Percentiles rank a stretch among this genome's conserved stretches.
Evolutionary conservation across 495 filamentous ascomycete genomes (phyloP).

Genomic region (Aspergillus kassunensis): DNA sequence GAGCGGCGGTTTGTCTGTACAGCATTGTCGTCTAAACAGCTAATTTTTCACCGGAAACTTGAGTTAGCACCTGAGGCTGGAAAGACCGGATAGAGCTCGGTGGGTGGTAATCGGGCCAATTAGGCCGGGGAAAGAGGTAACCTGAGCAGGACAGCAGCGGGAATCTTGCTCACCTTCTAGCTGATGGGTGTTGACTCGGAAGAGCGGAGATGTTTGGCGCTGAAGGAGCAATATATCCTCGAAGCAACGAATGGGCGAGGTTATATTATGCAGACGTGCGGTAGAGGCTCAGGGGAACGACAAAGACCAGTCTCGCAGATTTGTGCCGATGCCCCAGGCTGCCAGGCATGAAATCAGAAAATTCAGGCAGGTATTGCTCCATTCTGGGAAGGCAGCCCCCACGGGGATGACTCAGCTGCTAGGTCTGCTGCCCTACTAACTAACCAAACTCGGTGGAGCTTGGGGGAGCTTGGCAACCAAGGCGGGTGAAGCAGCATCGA

Average conservation of each 20-base stretch:
- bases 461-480: too few species aligned
- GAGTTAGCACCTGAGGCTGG: slow-evolving; percentile 29
- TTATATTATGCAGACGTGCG: slow-evolving; percentile 41
- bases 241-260: slow-evolving; percentile 37
- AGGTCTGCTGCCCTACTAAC: slow-evolving; percentile 11
- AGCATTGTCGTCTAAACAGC: slow-evolving; percentile 43
- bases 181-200: slow-evolving; percentile 30
- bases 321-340: slow-evolving; percentile 30
- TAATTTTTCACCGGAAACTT: slow-evolving; percentile 31
- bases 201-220: slow-evolving; percentile 28
- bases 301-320: slow-evolving; percentile 30
- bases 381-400: neutral
- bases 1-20: slow-evolving; percentile 43
- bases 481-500: slow-evolving; percentile 6
- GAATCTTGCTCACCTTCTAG: slow-evolving; percentile 33
- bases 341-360: slow-evolving; percentile 1
- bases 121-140: slow-evolving; percentile 22
- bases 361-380: slow-evolving; percentile 13
- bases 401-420: slow-evolving; percentile 10
- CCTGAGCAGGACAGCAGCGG: slow-evolving; percentile 29
- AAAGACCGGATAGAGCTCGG: slow-evolving; percentile 33
- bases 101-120: slow-evolving; percentile 32
- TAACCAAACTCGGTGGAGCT: slow-evolving; percentile 21
- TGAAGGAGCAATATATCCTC: slow-evolving; percentile 31
- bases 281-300: slow-evolving; percentile 29